Evolutionary conservation across 768 basidiomycete species (phyloP), one percentile per base, ranked within the genome.

Genomic region (Lentinula aciculospora): DNA sequence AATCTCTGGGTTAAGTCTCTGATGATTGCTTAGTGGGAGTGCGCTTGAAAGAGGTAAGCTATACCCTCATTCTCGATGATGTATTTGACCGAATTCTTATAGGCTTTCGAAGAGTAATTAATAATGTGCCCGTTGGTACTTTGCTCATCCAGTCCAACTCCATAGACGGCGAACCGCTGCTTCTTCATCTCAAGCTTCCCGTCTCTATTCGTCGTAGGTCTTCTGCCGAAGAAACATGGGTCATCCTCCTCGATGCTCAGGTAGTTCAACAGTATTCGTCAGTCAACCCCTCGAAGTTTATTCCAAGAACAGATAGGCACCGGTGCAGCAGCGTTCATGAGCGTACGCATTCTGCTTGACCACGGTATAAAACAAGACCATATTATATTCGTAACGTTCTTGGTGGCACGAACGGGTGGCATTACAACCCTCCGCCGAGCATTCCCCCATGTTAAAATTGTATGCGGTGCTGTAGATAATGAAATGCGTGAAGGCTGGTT

Each of bases 291-390:
- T 25, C 37, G 50, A 23, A 36, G 42, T 13, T 40, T n/a, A 8
- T 19, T 13, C 15, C 19, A 13, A 44, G 34, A n/a, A 17, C 62
- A 96, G 87, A 93, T 98, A 68, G 94, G 92, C 5, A 98, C 96
- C 0, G 96, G 88, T 4, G 94, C 95, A 0, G 85, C 92, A 3
- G 87, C 88, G 19, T 90, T 98, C 69, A 98, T 98, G 96, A 88
- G 94, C 0, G 91, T 99, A 60, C 88, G 96, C 28, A 82, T 96
- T 10, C 75, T 98, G 9, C 79, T 98, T 17, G 96, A 99, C 67
- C 96, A 99, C 63, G 94, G 96, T 12, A 86, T 96, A 17, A 81
- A 69, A 56, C 83, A 94, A 69, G 84, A 88, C 59, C 85, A 82
- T 64, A 95, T 97, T 62, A 84, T 97, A 57, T 95, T 95, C 66